Percentiles rank a stretch among this genome's conserved stretches.
Conservation (phyloP, 768 basidiomycete genomes). For the Naganishia friedmannii region DNA sequence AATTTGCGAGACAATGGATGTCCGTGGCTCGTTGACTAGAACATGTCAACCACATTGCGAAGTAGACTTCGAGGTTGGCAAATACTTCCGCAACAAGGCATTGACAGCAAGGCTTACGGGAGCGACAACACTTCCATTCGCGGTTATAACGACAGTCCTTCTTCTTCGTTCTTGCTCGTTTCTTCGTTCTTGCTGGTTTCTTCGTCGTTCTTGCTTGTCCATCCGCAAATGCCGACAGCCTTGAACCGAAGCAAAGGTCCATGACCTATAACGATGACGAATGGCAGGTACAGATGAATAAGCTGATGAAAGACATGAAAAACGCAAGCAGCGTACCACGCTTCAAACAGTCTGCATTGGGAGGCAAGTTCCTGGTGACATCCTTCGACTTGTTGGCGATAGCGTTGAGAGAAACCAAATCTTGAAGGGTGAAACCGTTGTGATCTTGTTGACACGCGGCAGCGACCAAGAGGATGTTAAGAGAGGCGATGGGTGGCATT, state of each 20-base stretch:
- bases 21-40: slow-evolving; percentile 28
- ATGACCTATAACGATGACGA: slow-evolving; percentile 60
- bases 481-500: slow-evolving; percentile 21
- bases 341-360: slow-evolving; percentile 82
- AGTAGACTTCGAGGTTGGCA: slow-evolving; percentile 62
- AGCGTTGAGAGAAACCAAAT: slow-evolving; percentile 32
- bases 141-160: slow-evolving; percentile 27
- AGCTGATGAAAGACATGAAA: background rate
- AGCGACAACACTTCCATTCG: slow-evolving; percentile 65
- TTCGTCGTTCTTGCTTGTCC: slow-evolving; percentile 26
- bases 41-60: slow-evolving; percentile 66
- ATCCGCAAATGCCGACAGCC: slow-evolving; percentile 33
- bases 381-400: slow-evolving; percentile 33
- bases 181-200: too few relatives aligned
- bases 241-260: slow-evolving; percentile 61
- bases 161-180: too few relatives aligned
- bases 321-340: slow-evolving; percentile 48
- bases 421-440: slow-evolving; percentile 34
- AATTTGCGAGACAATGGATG: slow-evolving; percentile 62
- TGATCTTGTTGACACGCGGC: slow-evolving; percentile 33
- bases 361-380: slow-evolving; percentile 58
- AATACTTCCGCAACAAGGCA: slow-evolving; percentile 64
- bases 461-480: slow-evolving; percentile 33
- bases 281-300: background rate
- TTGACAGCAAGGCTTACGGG: slow-evolving; percentile 84